A percentile compares a stretch with the other conserved stretches of the same genome.
These are phyloP conservation scores for Curvularia eragrostidis DNA, from an alignment of 2,329 filamentous ascomycete genomes.

Conservation along the genomic window DNA sequence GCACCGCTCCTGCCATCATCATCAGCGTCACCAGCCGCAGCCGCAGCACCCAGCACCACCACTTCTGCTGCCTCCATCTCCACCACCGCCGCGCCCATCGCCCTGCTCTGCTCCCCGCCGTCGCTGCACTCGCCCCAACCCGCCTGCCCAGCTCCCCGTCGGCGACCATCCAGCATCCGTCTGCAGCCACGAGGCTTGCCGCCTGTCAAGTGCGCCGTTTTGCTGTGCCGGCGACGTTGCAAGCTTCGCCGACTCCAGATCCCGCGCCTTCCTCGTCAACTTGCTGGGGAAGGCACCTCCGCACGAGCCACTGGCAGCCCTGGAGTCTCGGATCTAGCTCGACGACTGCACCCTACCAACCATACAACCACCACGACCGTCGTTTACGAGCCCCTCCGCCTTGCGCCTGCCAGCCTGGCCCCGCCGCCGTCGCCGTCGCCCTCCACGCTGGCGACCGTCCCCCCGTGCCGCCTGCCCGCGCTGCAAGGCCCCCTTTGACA, in stretches of 20 bases:
- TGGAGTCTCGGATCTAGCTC: constrained; percentile 18
- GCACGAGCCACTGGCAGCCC: constrained; percentile 18
- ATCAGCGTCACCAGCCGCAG: neutral
- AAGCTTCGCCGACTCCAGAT: constrained; percentile 15
- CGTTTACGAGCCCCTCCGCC: constrained; percentile 8
- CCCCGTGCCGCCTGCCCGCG: constrained; percentile 16
- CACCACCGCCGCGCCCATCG: neutral
- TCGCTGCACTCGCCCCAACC: neutral
- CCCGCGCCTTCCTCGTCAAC: constrained; percentile 19
- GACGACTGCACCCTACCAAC: constrained; percentile 16
- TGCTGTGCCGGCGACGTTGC: constrained; percentile 4
- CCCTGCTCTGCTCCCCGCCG: neutral
- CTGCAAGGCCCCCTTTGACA: constrained; percentile 25
- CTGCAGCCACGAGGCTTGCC: neutral
- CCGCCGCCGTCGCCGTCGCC: constrained; percentile 13
- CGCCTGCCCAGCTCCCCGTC: neutral
- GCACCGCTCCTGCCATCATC: constrained; percentile 6
- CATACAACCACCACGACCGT: constrained; percentile 19
- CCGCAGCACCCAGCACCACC: neutral
- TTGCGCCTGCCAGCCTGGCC: constrained; percentile 8
- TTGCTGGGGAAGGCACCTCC: constrained; percentile 17
- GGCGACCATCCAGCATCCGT: neutral
- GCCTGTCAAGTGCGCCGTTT: neutral
- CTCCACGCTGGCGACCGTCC: constrained; percentile 19
- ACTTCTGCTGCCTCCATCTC: neutral